Evolutionary conservation across 139 green algal species (phyloP), one percentile per base, ranked within the genome.

Genomic region (Chlorella ohadii): DNA sequence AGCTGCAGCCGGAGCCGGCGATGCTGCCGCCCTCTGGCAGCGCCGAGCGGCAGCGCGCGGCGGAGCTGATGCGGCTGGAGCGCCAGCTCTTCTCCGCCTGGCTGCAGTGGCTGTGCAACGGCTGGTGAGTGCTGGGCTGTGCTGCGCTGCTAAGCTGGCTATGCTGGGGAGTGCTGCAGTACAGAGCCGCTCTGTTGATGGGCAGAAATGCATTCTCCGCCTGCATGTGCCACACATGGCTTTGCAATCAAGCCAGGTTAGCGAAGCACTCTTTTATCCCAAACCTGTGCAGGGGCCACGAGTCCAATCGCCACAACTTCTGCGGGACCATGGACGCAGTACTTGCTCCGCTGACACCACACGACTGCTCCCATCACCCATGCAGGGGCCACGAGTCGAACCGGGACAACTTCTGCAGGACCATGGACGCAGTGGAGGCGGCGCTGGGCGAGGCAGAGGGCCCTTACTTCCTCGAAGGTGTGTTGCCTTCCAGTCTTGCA

Each of bases 391-490:
- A 91, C 59, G 91, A 86, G 11, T 68, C 44, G 17, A 86, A 85
- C 56, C 81, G 83, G 73, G 63, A 20, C 12, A 73, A 55, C 28
- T 97, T 97, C 76, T 87, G 90, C 66, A 63, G 65, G 3, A 91
- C 87, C 17, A 87, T 98, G 91, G 92, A 95, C 66, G 66, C 73
- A 11, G 87, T 98, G 66, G 89, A 96, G 4, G 72, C 27, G 11
- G 88, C 83, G 44, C 87, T 97, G 39, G 71, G 28, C 11, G 34
- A 17, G 17, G 33, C 64, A 16, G 59, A 71, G 12, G 87, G 96
- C 22, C 95, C 96, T 31, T 99, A 94, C 89, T 99, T 99, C 92
- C 72, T 99, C 41, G 12, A 9, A 59, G 51, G 51, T 59, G 51
- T 11, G 44, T 11, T 16, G 7, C n/a, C n/a, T n/a, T n/a, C n/a